Evolutionary conservation across 495 filamentous ascomycete species (phyloP).

Genomic region (Hypoxylon crocopeplum): DNA sequence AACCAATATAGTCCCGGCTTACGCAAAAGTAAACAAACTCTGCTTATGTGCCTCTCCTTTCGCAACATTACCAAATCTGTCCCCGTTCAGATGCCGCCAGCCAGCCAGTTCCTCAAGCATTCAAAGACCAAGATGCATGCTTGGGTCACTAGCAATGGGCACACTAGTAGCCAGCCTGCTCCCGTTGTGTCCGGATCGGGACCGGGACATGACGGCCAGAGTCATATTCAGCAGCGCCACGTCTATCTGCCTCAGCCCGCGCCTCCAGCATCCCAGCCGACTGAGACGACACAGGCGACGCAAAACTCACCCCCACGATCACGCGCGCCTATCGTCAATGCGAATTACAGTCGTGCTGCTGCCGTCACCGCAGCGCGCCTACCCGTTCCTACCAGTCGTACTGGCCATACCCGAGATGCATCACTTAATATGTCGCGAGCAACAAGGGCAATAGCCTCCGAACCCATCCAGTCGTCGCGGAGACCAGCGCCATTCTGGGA

Average conservation of each 20-base stretch:
- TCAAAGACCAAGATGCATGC: conserved; percentile 43
- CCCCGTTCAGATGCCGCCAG: conserved; percentile 41
- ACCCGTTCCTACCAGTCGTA: conserved; percentile 31
- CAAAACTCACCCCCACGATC: conserved; percentile 39
- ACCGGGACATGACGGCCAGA: conserved; percentile 32
- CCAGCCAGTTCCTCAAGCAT: conserved; percentile 40
- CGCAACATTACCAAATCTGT: conserved; percentile 25
- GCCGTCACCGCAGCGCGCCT: conserved; percentile 27
- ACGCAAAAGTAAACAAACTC: conserved; percentile 35
- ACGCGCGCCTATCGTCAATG: conserved; percentile 40
- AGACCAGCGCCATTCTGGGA: conserved; percentile 40
- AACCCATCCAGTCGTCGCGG: conserved; percentile 33
- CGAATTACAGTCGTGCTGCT: conserved; percentile 36
- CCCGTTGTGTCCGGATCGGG: conserved; percentile 31
- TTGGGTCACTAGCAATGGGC: conserved; percentile 41
- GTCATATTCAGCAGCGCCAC: conserved; percentile 36
- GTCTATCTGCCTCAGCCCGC: conserved; percentile 35
- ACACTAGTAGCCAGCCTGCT: conserved; percentile 28
- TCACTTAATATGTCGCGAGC: conserved; percentile 29
- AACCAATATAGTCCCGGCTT: conserved; percentile 23
- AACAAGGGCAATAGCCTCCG: conserved; percentile 29
- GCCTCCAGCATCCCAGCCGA: conserved; percentile 21
- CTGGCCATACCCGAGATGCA: conserved; percentile 33
- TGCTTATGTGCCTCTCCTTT: conserved; percentile 34
- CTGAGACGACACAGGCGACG: conserved; percentile 12